A percentile compares a stretch with the other conserved stretches of the same genome.
phyloP scores from a whole-genome alignment of 2,329 filamentous ascomycete genomes.

The Claviceps spartinae region DNA sequence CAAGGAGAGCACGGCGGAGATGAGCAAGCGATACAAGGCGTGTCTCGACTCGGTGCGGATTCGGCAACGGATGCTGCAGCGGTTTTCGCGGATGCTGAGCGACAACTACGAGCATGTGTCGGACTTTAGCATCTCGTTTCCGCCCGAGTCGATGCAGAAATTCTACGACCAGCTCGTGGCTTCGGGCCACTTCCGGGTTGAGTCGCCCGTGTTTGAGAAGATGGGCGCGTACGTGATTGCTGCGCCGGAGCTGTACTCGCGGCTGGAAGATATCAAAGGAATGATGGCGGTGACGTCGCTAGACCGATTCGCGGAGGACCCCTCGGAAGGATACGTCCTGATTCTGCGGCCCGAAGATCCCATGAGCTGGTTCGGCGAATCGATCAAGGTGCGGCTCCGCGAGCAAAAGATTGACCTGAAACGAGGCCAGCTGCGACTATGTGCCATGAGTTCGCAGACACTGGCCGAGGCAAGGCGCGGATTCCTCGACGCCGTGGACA shows the following conservation, averaged over 20 bases:
- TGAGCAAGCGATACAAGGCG: conserved; percentile 95
- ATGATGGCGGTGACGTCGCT: conserved; percentile 61
- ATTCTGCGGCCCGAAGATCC: conserved; percentile 70
- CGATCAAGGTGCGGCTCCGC: conserved; percentile 55
- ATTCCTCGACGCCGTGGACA: conserved; percentile 66
- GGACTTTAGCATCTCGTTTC: conserved; percentile 76
- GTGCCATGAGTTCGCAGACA: conserved; percentile 74
- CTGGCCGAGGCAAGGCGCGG: conserved; percentile 65
- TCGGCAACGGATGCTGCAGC: conserved; percentile 88
- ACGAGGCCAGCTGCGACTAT: conserved; percentile 70
- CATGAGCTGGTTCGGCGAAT: conserved; percentile 69
- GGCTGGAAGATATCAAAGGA: conserved; percentile 68
- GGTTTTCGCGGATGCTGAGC: conserved; percentile 80
- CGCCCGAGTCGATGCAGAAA: conserved; percentile 53
- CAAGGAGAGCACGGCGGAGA: conserved; percentile 71
- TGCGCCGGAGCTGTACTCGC: conserved; percentile 61
- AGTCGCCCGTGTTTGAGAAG: conserved; percentile 54
- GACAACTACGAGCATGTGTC: conserved; percentile 94
- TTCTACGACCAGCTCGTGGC: conserved; percentile 70
- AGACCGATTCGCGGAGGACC: conserved; percentile 52
- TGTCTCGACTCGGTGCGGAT: conserved; percentile 92
- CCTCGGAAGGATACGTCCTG: conserved; percentile 65
- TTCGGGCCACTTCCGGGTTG: conserved; percentile 78
- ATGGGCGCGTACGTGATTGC: conserved; percentile 75
- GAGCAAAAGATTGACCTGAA: conserved; percentile 77